A percentile compares a stretch with the other conserved stretches of the same genome.
These are phyloP conservation scores for Triglochin maritima DNA, from an alignment of 106 monocot species.

Conservation along the genomic window DNA sequence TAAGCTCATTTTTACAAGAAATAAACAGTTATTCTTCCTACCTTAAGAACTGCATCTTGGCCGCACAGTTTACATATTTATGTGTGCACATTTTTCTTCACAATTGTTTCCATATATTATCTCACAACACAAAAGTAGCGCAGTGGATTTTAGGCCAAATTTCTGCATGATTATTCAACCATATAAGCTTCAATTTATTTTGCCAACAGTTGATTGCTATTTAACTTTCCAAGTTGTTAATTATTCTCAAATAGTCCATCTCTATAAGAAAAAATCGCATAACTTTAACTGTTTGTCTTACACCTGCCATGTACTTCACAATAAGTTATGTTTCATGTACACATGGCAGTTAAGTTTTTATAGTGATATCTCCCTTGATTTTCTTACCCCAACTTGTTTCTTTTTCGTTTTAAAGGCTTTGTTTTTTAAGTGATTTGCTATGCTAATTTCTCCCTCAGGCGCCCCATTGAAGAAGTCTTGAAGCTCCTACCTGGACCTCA, in stretches of 20 bases:
- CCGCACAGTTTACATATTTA: background rate
- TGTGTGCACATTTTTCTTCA: too few relatives aligned
- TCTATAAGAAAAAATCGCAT: too few relatives aligned
- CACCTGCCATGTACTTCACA: too few relatives aligned
- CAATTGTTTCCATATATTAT: too few relatives aligned
- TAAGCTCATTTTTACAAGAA: constrained; percentile 18
- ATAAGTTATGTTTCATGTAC: too few relatives aligned
- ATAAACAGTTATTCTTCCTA: background rate
- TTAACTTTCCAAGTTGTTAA: too few relatives aligned
- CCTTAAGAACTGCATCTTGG: background rate
- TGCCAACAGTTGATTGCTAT: too few relatives aligned
- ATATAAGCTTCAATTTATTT: too few relatives aligned
- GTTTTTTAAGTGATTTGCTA: background rate
- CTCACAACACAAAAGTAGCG: too few relatives aligned
- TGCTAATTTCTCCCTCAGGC: constrained; percentile 36
- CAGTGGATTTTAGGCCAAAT: too few relatives aligned
- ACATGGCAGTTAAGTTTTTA: background rate
- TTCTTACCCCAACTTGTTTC: background rate
- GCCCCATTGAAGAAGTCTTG: constrained; percentile 87
- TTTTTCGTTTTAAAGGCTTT: background rate
- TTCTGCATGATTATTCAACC: background rate
- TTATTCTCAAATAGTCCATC: too few relatives aligned
- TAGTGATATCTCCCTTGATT: background rate
- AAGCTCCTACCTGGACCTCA: constrained; percentile 89
- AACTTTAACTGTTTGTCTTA: too few relatives aligned